Conservation (phyloP, 192 early-diverging fungal genomes). For the Umbelopsis vinacea region DNA sequence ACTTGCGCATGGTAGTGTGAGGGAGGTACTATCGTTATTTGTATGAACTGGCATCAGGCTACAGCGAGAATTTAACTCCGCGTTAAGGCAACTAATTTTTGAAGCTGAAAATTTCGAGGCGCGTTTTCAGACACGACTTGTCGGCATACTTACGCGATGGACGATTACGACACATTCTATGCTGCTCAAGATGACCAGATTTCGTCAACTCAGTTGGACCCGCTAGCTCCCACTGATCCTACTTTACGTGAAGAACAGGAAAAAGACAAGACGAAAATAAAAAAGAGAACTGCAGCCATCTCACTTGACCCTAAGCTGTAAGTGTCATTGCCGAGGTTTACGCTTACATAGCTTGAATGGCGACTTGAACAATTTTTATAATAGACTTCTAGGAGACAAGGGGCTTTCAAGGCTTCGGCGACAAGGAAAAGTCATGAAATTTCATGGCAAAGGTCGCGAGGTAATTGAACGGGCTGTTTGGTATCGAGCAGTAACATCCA, state of each 20-base stretch:
- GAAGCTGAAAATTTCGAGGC: not conserved
- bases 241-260: not conserved
- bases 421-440: constrained; percentile 7
- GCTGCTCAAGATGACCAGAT: not conserved
- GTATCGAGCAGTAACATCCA: not conserved
- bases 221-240: not conserved
- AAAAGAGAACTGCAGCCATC: not conserved
- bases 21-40: no score
- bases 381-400: constrained; percentile 9
- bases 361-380: not conserved
- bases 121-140: constrained; percentile 10
- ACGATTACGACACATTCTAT: not conserved
- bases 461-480: not conserved
- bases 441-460: constrained; percentile 24
- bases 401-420: constrained; percentile 15
- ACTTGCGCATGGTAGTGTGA: no score
- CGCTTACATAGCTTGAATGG: no score
- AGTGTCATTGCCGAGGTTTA: not conserved
- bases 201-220: not conserved
- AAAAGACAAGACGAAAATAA: not conserved
- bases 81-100: not conserved
- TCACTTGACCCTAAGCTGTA: constrained; percentile 22
- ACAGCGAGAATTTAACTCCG: no score
- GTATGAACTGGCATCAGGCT: no score
- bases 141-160: not conserved